Percentiles rank a stretch among this genome's conserved stretches.
phyloP scores from a whole-genome alignment of 306 rosid species.

The Dryas drummondii region DNA sequence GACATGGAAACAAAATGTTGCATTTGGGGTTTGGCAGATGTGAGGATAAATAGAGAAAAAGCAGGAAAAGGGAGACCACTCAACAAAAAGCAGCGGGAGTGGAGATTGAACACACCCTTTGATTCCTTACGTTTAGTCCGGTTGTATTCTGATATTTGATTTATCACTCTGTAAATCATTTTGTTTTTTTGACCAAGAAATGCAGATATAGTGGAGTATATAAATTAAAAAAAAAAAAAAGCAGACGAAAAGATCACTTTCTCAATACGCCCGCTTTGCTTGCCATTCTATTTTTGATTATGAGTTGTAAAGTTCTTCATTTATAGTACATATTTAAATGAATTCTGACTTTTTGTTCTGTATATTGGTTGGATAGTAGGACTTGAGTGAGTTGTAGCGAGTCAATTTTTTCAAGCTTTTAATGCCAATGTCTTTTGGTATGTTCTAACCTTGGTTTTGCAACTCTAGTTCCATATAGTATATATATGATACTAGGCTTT shows the following conservation, averaged over 20 bases:
- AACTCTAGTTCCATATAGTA: no score
- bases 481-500: not conserved
- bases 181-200: not conserved
- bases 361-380: not conserved
- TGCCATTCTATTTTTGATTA: not conserved
- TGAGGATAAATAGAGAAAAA: slow-evolving; percentile 73
- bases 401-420: not conserved
- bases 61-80: slow-evolving; percentile 96
- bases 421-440: no score
- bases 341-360: not conserved
- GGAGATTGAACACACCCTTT: slow-evolving; percentile 74
- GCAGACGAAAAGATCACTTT: not conserved
- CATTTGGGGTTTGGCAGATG: slow-evolving; percentile 85
- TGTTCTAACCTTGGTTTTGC: no score
- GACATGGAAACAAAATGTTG: slow-evolving; percentile 74
- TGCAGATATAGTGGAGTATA: not conserved
- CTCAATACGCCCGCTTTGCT: not conserved
- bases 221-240: not conserved
- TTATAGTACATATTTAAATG: no score
- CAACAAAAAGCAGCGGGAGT: slow-evolving; percentile 82
- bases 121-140: slow-evolving; percentile 69
- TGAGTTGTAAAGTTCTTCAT: no score
- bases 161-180: slow-evolving; percentile 4
- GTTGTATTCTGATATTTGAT: slow-evolving; percentile 63
- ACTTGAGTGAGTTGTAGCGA: not conserved